phyloP scores from a whole-genome alignment of 2,329 filamentous ascomycete species.

The Allantophomopsis cytisporea region DNA sequence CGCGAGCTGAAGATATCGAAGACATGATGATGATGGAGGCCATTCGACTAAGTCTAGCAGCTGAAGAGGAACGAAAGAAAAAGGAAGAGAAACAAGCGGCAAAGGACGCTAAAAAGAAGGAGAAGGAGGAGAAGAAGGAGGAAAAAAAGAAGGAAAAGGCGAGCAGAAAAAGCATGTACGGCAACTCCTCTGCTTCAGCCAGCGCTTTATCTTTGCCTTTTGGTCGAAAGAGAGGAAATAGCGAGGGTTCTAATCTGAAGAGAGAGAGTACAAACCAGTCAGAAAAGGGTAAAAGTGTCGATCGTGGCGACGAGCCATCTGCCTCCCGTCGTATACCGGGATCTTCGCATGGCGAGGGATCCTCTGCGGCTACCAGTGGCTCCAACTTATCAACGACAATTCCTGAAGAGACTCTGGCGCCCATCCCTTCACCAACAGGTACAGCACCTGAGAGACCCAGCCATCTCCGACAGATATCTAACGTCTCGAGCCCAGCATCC shows the following conservation, averaged over 20 bases:
- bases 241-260: slow-evolving; percentile 42
- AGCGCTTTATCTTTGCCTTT: slow-evolving; percentile 44
- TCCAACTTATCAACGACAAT: too few relatives aligned
- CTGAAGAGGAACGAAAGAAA: slow-evolving; percentile 82
- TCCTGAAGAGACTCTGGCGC: slow-evolving; percentile 4
- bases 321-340: slow-evolving; percentile 2
- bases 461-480: slow-evolving; percentile 73
- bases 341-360: slow-evolving; percentile 1
- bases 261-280: slow-evolving; percentile 34
- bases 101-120: slow-evolving; percentile 74
- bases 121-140: slow-evolving; percentile 71
- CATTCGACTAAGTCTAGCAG: slow-evolving; percentile 77
- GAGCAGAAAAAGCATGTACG: slow-evolving; percentile 43
- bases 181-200: slow-evolving; percentile 38
- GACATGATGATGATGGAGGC: slow-evolving; percentile 99
- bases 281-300: slow-evolving; percentile 56
- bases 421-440: slow-evolving; percentile 20
- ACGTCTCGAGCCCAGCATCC: slow-evolving; percentile 71
- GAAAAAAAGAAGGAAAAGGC: slow-evolving; percentile 35
- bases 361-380: too few relatives aligned
- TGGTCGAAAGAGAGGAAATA: slow-evolving; percentile 44
- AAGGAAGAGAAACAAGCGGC: slow-evolving; percentile 69
- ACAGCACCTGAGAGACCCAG: slow-evolving; percentile 47
- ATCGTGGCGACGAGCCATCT: slow-evolving; percentile 26
- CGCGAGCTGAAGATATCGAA: slow-evolving; percentile 74